These are phyloP conservation scores for Starmerella potacharoeniae DNA, from an alignment of 805 yeast species.

Conservation along the genomic window DNA sequence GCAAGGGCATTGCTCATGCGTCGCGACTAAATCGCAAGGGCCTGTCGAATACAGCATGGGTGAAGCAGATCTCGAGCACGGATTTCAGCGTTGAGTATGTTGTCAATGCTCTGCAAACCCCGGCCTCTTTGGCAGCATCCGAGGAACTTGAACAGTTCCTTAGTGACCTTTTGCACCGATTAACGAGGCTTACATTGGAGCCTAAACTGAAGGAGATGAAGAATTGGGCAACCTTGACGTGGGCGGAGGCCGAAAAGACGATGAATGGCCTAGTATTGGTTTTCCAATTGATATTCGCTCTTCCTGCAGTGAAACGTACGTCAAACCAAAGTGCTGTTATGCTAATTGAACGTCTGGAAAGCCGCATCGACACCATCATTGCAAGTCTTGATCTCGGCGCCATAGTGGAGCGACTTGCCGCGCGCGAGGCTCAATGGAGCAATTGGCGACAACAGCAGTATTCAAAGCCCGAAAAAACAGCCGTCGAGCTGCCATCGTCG, in stretches of 20 bases:
- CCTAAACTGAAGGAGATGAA: background rate
- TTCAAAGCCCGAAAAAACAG: background rate
- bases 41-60: background rate
- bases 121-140: background rate
- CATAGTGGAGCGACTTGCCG: background rate
- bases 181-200: background rate
- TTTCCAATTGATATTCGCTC: background rate
- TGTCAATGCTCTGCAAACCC: background rate
- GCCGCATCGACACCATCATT: background rate
- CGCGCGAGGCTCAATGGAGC: background rate
- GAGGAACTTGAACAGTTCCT: background rate
- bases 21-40: constrained; percentile 16
- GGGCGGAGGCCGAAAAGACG: constrained; percentile 1
- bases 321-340: background rate
- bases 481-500: background rate
- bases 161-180: background rate
- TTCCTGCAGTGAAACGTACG: background rate
- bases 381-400: background rate
- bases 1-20: constrained; percentile 17
- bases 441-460: background rate
- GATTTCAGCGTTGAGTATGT: background rate
- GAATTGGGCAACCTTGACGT: background rate
- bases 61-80: background rate
- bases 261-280: background rate
- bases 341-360: background rate